These are phyloP conservation scores for Thalassiosira oceanica DNA, from an alignment of 352 stramenopile genomes.

Conservation along the genomic window DNA sequence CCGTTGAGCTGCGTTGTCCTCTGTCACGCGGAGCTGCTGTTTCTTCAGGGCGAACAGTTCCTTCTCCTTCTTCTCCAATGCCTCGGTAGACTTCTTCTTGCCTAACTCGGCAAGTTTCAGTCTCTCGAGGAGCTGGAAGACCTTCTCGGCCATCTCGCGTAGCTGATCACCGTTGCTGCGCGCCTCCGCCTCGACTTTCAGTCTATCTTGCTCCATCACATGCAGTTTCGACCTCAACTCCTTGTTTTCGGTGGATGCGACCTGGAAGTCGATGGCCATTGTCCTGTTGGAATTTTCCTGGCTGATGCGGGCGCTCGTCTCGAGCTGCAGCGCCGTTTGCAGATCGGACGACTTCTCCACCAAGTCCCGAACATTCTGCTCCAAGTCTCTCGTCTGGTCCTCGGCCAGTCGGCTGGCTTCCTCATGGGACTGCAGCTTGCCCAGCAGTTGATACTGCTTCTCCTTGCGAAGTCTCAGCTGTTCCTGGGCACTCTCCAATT, in stretches of 20 bases:
- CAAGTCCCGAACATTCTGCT: slow-evolving; percentile 89
- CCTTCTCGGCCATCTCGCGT: slow-evolving; percentile 95
- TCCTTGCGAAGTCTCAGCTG: slow-evolving; percentile 94
- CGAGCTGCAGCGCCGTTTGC: slow-evolving; percentile 92
- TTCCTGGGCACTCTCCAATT: slow-evolving; percentile 93
- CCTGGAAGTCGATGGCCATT: slow-evolving; percentile 70
- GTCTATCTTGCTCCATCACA: slow-evolving; percentile 88
- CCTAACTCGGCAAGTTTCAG: slow-evolving; percentile 93
- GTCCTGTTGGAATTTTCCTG: slow-evolving; percentile 86
- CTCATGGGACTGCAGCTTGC: slow-evolving; percentile 94
- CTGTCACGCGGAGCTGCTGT: slow-evolving; percentile 90
- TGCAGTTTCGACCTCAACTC: slow-evolving; percentile 87
- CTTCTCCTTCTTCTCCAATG: slow-evolving; percentile 91
- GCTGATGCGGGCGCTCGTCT: slow-evolving; percentile 88
- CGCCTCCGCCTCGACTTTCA: slow-evolving; percentile 93
- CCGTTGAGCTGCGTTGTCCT: slow-evolving; percentile 90
- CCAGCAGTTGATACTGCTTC: slow-evolving; percentile 95
- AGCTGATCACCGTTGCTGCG: slow-evolving; percentile 92
- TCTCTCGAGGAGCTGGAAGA: slow-evolving; percentile 93
- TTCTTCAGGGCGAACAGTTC: slow-evolving; percentile 92
- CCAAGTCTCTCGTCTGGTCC: slow-evolving; percentile 83
- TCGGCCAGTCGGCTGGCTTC: slow-evolving; percentile 90
- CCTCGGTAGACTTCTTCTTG: slow-evolving; percentile 94
- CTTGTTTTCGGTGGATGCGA: slow-evolving; percentile 82
- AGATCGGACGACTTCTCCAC: slow-evolving; percentile 89